Evolutionary conservation across 1,284 basidiomycete species (phyloP).

Genomic region (Vanrija pseudolonga): DNA sequence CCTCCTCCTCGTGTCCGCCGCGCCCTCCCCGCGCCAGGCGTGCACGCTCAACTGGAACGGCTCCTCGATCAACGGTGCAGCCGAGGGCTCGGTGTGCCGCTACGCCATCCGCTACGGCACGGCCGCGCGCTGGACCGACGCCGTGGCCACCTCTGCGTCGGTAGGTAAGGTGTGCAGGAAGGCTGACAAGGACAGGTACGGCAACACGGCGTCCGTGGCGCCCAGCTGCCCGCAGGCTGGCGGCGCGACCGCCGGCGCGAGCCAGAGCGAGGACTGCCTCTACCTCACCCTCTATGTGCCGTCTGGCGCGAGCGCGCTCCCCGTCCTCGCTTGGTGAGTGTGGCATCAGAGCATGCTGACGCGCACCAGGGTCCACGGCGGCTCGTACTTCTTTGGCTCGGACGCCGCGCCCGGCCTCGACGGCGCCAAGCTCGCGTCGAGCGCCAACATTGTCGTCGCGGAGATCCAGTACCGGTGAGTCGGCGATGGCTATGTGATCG

Average conservation of each 20-base stretch:
- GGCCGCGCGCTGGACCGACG: slow-evolving; percentile 26
- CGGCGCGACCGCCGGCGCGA: slow-evolving; percentile 44
- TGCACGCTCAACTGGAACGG: neutral
- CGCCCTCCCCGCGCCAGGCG: neutral
- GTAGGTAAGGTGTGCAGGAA: neutral
- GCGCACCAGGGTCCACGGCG: slow-evolving; percentile 80
- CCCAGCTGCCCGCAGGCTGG: slow-evolving; percentile 63
- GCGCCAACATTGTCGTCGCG: slow-evolving; percentile 69
- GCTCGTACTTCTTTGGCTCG: slow-evolving; percentile 68
- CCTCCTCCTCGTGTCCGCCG: too few species aligned
- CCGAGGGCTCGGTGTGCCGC: slow-evolving; percentile 18
- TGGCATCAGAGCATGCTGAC: neutral
- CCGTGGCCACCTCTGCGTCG: slow-evolving; percentile 16
- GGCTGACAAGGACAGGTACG: slow-evolving; percentile 6
- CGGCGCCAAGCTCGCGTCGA: slow-evolving; percentile 66
- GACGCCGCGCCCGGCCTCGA: slow-evolving; percentile 70
- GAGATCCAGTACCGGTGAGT: slow-evolving; percentile 59
- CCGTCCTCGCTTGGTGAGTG: slow-evolving; percentile 61
- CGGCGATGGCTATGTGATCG: neutral
- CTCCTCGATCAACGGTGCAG: neutral
- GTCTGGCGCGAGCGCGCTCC: slow-evolving; percentile 42
- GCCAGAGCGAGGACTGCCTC: slow-evolving; percentile 68
- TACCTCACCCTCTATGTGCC: slow-evolving; percentile 72
- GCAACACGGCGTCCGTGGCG: slow-evolving; percentile 58
- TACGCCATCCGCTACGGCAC: slow-evolving; percentile 32